Evolutionary conservation across 441 rosid species (phyloP).

Genomic region (Erodium trifolium): DNA sequence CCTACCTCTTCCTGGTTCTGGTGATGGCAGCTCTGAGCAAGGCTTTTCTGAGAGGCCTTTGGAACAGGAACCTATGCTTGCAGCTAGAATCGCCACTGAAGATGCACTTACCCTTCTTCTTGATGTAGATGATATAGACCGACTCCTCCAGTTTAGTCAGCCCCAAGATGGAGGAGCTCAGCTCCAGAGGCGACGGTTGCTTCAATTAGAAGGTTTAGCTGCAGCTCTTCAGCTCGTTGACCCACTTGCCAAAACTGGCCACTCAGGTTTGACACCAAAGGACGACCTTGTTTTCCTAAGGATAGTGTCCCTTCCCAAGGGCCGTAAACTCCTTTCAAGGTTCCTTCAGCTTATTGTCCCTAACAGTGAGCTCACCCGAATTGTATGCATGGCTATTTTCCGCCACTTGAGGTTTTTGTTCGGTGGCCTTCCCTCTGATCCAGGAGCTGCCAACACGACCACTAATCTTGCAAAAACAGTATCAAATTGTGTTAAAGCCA

Average conservation of each 20-base stretch:
- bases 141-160: slow-evolving; percentile 56
- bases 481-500: slow-evolving; percentile 43
- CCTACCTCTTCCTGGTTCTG: slow-evolving; percentile 35
- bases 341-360: slow-evolving; percentile 68
- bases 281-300: slow-evolving; percentile 80
- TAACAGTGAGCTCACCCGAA: slow-evolving; percentile 69
- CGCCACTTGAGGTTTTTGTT: neutral
- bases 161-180: slow-evolving; percentile 82
- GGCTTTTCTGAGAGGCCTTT: slow-evolving; percentile 57
- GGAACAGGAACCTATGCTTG: slow-evolving; percentile 24
- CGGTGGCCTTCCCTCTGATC: slow-evolving; percentile 67
- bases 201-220: slow-evolving; percentile 72
- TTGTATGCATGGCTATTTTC: slow-evolving; percentile 70
- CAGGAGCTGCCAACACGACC: slow-evolving; percentile 37
- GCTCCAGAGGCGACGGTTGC: slow-evolving; percentile 64
- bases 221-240: slow-evolving; percentile 84
- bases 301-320: slow-evolving; percentile 77
- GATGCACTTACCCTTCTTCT: too few species aligned
- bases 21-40: slow-evolving; percentile 51
- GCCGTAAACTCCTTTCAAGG: slow-evolving; percentile 27
- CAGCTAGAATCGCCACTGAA: too few species aligned
- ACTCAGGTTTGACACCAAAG: slow-evolving; percentile 47
- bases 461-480: too few species aligned
- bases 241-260: slow-evolving; percentile 70
- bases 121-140: slow-evolving; percentile 31